A percentile compares a stretch with the other conserved stretches of the same genome.
These are phyloP conservation scores for Xylona heveae DNA, from an alignment of 495 filamentous ascomycete genomes.

Conservation along the genomic window DNA sequence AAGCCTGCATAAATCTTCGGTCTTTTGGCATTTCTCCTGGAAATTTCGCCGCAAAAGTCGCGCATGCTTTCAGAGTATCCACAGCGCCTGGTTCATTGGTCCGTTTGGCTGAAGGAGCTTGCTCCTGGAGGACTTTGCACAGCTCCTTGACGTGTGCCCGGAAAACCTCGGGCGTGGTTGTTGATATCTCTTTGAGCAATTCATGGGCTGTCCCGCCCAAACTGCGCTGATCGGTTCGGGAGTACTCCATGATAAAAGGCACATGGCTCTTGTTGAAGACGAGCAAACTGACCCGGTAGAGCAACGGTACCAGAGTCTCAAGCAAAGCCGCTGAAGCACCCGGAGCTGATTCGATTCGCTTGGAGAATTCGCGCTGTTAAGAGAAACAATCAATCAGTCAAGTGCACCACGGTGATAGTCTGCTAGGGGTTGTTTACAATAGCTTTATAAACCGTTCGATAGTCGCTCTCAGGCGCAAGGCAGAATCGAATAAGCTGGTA, in stretches of 20 bases:
- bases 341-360: constrained; percentile 49
- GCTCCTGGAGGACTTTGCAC: constrained; percentile 60
- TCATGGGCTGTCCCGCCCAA: constrained; percentile 68
- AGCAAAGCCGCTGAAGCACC: constrained; percentile 32
- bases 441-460: constrained; percentile 70
- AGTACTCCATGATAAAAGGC: constrained; percentile 68
- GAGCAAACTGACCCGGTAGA: constrained; percentile 65
- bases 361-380: constrained; percentile 52
- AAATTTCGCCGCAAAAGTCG: constrained; percentile 68
- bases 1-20: constrained; percentile 60
- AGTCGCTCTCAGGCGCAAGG: constrained; percentile 73
- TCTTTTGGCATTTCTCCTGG: constrained; percentile 70
- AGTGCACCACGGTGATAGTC: not conserved
- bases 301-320: constrained; percentile 60
- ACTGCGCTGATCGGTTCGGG: constrained; percentile 56
- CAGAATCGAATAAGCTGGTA: constrained; percentile 78
- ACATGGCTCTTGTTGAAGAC: constrained; percentile 90
- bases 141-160: constrained; percentile 83
- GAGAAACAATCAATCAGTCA: not conserved
- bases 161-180: constrained; percentile 68
- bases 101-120: constrained; percentile 48
- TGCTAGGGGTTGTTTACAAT: constrained; percentile 22
- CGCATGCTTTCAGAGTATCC: constrained; percentile 81
- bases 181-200: constrained; percentile 80
- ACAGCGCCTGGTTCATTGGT: constrained; percentile 46